A percentile compares a stretch with the other conserved stretches of the same genome.
These are phyloP conservation scores for Amanita pseudoporphyria DNA, from an alignment of 768 basidiomycete species.

Conservation along the genomic window DNA sequence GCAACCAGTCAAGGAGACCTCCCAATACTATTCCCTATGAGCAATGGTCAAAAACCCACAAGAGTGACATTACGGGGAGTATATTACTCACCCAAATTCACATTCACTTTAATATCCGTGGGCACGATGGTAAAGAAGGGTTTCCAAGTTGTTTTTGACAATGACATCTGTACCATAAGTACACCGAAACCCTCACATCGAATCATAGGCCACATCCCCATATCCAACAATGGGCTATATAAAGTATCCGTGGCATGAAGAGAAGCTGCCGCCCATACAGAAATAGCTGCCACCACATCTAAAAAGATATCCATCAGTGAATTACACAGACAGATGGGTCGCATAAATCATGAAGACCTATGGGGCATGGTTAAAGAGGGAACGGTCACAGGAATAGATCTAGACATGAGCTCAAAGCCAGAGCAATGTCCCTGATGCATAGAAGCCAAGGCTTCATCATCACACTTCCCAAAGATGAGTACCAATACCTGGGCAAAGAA, in stretches of 20 bases:
- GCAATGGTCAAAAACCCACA: conserved; percentile 12
- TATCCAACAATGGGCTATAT: conserved; percentile 17
- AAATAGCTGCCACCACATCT: background rate
- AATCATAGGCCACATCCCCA: no score
- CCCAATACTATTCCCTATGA: conserved; percentile 16
- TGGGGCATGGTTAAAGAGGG: no score
- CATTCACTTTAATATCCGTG: no score
- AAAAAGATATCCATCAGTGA: conserved; percentile 11
- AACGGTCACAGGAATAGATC: no score
- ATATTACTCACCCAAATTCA: conserved; percentile 20
- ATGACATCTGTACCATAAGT: conserved; percentile 8
- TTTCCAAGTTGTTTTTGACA: conserved; percentile 10
- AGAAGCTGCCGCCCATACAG: conserved; percentile 7
- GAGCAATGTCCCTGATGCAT: conserved; percentile 16
- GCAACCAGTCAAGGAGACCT: conserved; percentile 21
- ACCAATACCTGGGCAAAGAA: conserved; percentile 9
- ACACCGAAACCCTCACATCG: conserved; percentile 8
- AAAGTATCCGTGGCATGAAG: conserved; percentile 19
- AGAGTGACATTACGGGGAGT: conserved; percentile 15
- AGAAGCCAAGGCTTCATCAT: conserved; percentile 16
- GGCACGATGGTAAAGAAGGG: conserved; percentile 13
- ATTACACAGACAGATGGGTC: conserved; percentile 20
- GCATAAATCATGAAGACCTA: conserved; percentile 14
- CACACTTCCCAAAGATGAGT: conserved; percentile 14
- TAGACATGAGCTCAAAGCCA: conserved; percentile 8